These are phyloP conservation scores for Exophiala sp. DNA, from an alignment of 2,329 filamentous ascomycete species.

Conservation along the genomic window DNA sequence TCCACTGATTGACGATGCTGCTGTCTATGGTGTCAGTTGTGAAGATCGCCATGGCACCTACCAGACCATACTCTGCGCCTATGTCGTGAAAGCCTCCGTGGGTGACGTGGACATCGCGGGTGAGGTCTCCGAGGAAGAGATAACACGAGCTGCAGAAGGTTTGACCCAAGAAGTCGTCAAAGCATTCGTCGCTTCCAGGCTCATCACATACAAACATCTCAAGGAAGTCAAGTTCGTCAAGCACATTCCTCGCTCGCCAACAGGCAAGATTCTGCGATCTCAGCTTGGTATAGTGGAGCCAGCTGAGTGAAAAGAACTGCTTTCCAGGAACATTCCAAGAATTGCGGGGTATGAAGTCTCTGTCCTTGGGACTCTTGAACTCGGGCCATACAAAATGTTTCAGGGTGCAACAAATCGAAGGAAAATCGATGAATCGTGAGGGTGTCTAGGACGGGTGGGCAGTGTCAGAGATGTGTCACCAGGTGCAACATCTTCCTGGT, in stretches of 20 bases:
- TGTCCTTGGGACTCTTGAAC: too few species aligned
- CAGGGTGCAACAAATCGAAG: too few species aligned
- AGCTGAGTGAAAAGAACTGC: slow-evolving; percentile 1
- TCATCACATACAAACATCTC: slow-evolving; percentile 49
- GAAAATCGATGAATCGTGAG: too few species aligned
- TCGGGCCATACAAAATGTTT: too few species aligned
- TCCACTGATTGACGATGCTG: slow-evolving; percentile 43
- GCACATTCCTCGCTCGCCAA: slow-evolving; percentile 47
- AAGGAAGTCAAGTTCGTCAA: slow-evolving; percentile 49
- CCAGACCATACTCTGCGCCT: slow-evolving; percentile 43
- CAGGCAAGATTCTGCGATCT: slow-evolving; percentile 47
- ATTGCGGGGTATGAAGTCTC: too few species aligned
- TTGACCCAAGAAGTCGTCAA: slow-evolving; percentile 40
- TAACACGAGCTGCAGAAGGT: slow-evolving; percentile 21
- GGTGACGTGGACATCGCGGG: not conserved
- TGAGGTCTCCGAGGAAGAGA: slow-evolving; percentile 7
- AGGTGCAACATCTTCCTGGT: too few species aligned
- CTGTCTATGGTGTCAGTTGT: slow-evolving; percentile 43
- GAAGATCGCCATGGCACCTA: slow-evolving; percentile 32
- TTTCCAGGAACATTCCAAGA: not conserved
- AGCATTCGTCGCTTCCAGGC: slow-evolving; percentile 24
- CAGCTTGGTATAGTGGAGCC: slow-evolving; percentile 8
- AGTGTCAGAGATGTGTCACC: too few species aligned
- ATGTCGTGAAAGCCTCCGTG: slow-evolving; percentile 37
- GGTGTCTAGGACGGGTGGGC: too few species aligned